These are phyloP conservation scores for Pezicula rhizophila DNA, from an alignment of 2,329 filamentous ascomycete species.

Conservation along the genomic window DNA sequence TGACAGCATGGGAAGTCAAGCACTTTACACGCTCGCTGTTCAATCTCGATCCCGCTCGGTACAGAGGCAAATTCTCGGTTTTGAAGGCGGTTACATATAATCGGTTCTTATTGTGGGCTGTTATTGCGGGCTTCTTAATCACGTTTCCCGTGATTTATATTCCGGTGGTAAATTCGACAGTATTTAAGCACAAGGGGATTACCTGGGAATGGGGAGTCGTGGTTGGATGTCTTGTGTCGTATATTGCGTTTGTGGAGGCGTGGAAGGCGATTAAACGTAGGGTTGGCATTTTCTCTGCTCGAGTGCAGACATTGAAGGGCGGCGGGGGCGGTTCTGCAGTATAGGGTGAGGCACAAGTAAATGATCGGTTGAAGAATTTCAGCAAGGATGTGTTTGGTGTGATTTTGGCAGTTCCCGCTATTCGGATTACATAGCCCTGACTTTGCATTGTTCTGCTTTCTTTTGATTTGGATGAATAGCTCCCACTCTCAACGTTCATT, in stretches of 20 bases:
- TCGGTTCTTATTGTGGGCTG: conserved; percentile 59
- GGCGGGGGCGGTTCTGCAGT: too few species aligned
- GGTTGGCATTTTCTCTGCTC: neutral
- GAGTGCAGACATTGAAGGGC: too few species aligned
- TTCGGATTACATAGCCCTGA: too few species aligned
- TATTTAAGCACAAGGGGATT: conserved; percentile 66
- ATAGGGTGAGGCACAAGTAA: too few species aligned
- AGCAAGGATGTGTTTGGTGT: too few species aligned
- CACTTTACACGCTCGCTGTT: conserved; percentile 66
- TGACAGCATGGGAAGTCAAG: conserved; percentile 70
- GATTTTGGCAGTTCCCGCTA: too few species aligned
- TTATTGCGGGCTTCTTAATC: conserved; percentile 52
- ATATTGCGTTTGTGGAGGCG: conserved; percentile 56
- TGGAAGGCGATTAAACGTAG: conserved; percentile 65
- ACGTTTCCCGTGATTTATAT: conserved; percentile 63
- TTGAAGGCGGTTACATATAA: conserved; percentile 62
- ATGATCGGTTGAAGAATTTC: too few species aligned
- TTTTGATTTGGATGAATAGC: too few species aligned
- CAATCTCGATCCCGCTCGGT: conserved; percentile 53
- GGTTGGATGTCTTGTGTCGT: conserved; percentile 49
- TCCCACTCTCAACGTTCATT: too few species aligned
- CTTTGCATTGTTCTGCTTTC: too few species aligned
- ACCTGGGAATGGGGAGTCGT: conserved; percentile 70
- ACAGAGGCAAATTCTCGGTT: conserved; percentile 42
- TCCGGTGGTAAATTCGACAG: conserved; percentile 56